Conservation (phyloP, 768 basidiomycete genomes). For the Boletus rubescentipes region DNA sequence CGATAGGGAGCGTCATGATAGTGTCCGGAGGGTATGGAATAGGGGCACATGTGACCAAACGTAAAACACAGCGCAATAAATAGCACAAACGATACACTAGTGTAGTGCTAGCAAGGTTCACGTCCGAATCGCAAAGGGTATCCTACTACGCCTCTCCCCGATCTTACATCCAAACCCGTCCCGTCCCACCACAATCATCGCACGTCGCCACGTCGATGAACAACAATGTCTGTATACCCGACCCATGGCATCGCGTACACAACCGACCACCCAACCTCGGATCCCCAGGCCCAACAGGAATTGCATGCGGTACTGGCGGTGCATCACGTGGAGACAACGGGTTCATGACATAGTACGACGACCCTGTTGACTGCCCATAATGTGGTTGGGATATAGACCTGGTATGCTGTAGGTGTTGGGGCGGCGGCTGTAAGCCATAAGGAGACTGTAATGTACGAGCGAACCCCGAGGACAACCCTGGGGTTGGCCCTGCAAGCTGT, state of each 20-base stretch:
- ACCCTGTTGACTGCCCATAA: background rate
- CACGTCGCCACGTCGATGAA: slow-evolving; percentile 57
- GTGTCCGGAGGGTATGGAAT: no score
- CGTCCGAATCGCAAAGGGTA: background rate
- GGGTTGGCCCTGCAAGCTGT: slow-evolving; percentile 9
- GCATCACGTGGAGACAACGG: slow-evolving; percentile 14
- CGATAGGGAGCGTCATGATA: slow-evolving; percentile 34
- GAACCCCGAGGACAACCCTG: background rate
- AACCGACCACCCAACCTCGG: slow-evolving; percentile 62
- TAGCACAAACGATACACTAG: no score
- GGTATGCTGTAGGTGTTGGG: slow-evolving; percentile 10
- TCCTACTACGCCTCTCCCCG: background rate
- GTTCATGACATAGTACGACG: slow-evolving; percentile 27
- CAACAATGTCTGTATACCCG: slow-evolving; percentile 50
- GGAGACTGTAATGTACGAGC: background rate
- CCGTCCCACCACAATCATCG: slow-evolving; percentile 60
- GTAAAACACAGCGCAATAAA: background rate
- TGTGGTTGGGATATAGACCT: slow-evolving; percentile 23
- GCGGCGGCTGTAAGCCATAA: background rate
- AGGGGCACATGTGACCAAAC: background rate
- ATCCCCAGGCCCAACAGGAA: slow-evolving; percentile 62
- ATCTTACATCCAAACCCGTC: slow-evolving; percentile 46
- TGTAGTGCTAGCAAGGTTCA: background rate
- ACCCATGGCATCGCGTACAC: slow-evolving; percentile 67
- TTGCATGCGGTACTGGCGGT: slow-evolving; percentile 39